These are phyloP conservation scores for Trypanosoma theileri DNA, from an alignment of 208 protist species.

Conservation along the genomic window DNA sequence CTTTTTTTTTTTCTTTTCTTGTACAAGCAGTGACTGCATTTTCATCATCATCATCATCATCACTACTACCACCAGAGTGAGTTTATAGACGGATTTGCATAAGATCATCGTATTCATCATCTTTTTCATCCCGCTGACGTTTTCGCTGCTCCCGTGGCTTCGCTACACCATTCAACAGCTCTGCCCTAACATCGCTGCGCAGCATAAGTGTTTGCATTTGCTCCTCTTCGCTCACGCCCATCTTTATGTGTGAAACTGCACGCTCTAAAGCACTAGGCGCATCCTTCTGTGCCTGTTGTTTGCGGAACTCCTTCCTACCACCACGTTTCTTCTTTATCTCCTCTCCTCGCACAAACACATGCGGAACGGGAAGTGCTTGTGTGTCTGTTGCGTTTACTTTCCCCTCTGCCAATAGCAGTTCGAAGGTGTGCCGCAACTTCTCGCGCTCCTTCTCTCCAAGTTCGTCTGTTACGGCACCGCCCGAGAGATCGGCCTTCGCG, in stretches of 20 bases:
- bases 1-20: no score
- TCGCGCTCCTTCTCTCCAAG: slow-evolving; percentile 48
- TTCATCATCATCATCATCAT: no score
- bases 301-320: slow-evolving; percentile 55
- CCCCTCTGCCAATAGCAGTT: slow-evolving; percentile 50
- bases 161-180: slow-evolving; percentile 55
- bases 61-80: no score
- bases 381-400: slow-evolving; percentile 72
- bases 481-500: slow-evolving; percentile 59
- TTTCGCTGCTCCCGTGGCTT: slow-evolving; percentile 53
- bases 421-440: slow-evolving; percentile 54
- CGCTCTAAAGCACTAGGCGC: slow-evolving; percentile 52
- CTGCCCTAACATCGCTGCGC: slow-evolving; percentile 58
- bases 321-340: slow-evolving; percentile 55
- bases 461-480: slow-evolving; percentile 31
- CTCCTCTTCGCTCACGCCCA: slow-evolving; percentile 86
- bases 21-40: no score
- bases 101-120: slow-evolving; percentile 82
- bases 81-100: slow-evolving; percentile 50
- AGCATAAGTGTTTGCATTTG: slow-evolving; percentile 70
- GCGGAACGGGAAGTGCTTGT: slow-evolving; percentile 77
- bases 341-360: slow-evolving; percentile 57
- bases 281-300: slow-evolving; percentile 59
- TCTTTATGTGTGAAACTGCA: slow-evolving; percentile 68
- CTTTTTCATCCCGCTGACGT: slow-evolving; percentile 33